Percentiles rank a stretch among this genome's conserved stretches.
Conservation (phyloP, 345 rosid species). For the Eucalyptus erythrocorys region DNA sequence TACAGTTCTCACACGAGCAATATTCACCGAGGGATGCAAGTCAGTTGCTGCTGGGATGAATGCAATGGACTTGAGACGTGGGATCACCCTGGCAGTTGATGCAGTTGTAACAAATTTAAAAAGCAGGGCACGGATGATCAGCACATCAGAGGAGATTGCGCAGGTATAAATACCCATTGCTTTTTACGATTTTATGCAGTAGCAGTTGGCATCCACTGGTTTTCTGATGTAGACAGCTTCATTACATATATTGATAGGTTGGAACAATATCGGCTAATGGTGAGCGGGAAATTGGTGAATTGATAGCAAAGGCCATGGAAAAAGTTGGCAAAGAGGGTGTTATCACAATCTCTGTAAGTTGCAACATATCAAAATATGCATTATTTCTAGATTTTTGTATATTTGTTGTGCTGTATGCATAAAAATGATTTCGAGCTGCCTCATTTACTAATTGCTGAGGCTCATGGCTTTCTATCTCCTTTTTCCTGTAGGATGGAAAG, state of each 20-base stretch:
- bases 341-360: constrained; percentile 78
- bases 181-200: background rate
- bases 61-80: constrained; percentile 92
- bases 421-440: background rate
- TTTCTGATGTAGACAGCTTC: background rate
- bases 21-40: constrained; percentile 89
- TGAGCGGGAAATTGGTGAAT: constrained; percentile 93
- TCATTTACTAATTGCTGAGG: background rate
- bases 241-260: constrained; percentile 25
- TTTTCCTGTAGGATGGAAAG: constrained; percentile 69
- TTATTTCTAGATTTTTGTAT: background rate
- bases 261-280: constrained; percentile 99
- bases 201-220: background rate
- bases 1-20: constrained; percentile 79
- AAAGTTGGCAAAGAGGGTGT: constrained; percentile 99
- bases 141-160: constrained; percentile 97
- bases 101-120: constrained; percentile 77
- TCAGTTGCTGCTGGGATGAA: constrained; percentile 97
- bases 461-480: background rate
- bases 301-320: constrained; percentile 99
- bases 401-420: background rate
- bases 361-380: background rate
- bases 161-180: constrained; percentile 20
- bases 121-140: constrained; percentile 90
- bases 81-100: constrained; percentile 92